A percentile compares a stretch with the other conserved stretches of the same genome.
Conservation (phyloP, 108 stramenopile genomes). For the Conticribra weissflogii region DNA sequence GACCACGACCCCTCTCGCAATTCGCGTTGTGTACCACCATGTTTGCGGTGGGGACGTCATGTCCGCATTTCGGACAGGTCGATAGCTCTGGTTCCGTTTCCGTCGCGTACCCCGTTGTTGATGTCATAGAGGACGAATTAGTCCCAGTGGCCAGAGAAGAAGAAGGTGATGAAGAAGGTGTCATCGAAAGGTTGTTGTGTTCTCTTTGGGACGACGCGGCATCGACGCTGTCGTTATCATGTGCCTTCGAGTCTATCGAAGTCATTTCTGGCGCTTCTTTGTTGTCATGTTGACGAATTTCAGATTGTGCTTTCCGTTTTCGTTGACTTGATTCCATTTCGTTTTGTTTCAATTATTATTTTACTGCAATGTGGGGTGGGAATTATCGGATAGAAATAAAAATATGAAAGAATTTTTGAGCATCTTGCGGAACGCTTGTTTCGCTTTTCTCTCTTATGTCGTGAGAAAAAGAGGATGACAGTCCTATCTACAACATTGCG, state of each 20-base stretch:
- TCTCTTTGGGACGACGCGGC: background rate
- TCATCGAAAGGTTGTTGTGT: too few species aligned
- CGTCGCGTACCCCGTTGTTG: background rate
- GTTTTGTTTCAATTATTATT: too few species aligned
- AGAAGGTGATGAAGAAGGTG: too few species aligned
- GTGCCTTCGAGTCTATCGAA: background rate
- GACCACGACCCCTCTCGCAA: conserved; percentile 8
- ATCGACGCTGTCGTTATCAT: background rate
- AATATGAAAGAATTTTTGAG: too few species aligned
- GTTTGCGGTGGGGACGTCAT: conserved; percentile 19
- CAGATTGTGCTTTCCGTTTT: background rate
- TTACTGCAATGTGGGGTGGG: too few species aligned
- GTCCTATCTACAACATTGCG: too few species aligned
- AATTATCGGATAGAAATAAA: too few species aligned
- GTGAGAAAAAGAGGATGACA: too few species aligned
- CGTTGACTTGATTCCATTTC: background rate
- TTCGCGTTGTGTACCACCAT: conserved; percentile 20
- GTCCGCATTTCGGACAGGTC: conserved; percentile 18
- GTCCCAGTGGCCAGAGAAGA: background rate
- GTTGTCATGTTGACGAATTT: background rate
- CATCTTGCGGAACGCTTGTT: too few species aligned
- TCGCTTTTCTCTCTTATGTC: too few species aligned
- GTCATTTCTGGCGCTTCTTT: background rate
- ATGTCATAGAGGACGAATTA: background rate
- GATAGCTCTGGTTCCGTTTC: background rate